Evolutionary conservation across 495 filamentous ascomycete genomes (phyloP), one percentile per base, ranked within the genome.

Genomic region (Pseudomonodictys pantanalensis): DNA sequence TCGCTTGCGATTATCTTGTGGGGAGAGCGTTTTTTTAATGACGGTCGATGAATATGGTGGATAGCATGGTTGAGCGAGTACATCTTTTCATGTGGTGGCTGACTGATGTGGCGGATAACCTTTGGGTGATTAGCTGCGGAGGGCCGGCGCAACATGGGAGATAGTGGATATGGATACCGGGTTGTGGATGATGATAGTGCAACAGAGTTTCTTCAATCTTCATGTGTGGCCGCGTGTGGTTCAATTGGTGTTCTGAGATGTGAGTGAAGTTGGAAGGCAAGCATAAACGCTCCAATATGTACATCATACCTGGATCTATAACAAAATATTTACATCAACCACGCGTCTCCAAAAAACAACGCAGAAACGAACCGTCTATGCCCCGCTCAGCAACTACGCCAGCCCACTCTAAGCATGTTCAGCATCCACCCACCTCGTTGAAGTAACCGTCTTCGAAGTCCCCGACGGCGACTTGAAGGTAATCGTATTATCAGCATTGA

Each of bases 381-480:
- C n/a, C n/a, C n/a, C n/a, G n/a, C n/a, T n/a, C n/a, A n/a, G n/a
- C n/a, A n/a, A n/a, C n/a, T n/a, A n/a, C n/a, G n/a, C n/a, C n/a
- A n/a, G n/a, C n/a, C n/a, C n/a, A n/a, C n/a, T n/a, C 24, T 49
- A 49, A 28, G 46, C 46, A 30, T 49, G 24, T 49, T 49, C 46
- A 9, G 25, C 46, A 2, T 23, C 2, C 12, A 49, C 15, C 46
- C 46, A 49, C 46, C 15, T 28, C 2, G 46, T 49, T 2, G 10
- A 28, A 11, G 46, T 49, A 2, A 28, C 46, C 46, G 46, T 49
- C 2, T 49, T 30, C 2, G 46, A 49, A 12, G 28, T 49, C 9
- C 46, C 46, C 2, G 46, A 49, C 25, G 2, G n/a, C 2, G 23
- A 29, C 15, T 49, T 49, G 24, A 49, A 49, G 1, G 46, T 49